Percentiles rank a stretch among this genome's conserved stretches.
Evolutionary conservation across 75 land plant genomes (phyloP).

Genomic region (Adiantum capillusveneris): DNA sequence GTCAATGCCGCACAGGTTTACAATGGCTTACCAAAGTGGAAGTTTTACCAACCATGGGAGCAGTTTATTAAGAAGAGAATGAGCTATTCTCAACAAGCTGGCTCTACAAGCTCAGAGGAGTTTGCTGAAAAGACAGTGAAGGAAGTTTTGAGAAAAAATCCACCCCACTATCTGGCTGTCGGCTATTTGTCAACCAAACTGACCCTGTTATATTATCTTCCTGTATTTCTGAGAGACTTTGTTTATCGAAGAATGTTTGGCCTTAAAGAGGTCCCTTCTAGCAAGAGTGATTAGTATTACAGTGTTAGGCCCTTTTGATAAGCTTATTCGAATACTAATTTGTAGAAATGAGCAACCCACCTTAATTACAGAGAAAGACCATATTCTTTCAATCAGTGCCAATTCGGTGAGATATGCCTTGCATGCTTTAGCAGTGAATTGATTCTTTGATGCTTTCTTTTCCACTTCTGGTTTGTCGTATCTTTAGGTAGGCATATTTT

Average conservation of each 20-base stretch:
- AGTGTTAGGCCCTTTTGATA: too few species aligned
- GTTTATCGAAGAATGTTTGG: constrained; percentile 17
- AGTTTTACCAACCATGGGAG: constrained; percentile 66
- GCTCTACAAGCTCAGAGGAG: constrained; percentile 59
- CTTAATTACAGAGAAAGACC: too few species aligned
- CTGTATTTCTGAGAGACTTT: constrained; percentile 51
- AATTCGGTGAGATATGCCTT: too few species aligned
- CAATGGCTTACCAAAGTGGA: constrained; percentile 49
- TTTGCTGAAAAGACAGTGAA: constrained; percentile 73
- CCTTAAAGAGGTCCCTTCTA: background rate
- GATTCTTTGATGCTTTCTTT: too few species aligned
- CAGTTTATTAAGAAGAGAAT: constrained; percentile 38
- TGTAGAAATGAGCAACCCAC: too few species aligned
- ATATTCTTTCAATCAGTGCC: too few species aligned
- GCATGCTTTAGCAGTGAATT: too few species aligned
- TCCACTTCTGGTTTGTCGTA: too few species aligned
- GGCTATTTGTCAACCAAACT: constrained; percentile 45
- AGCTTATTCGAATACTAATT: too few species aligned
- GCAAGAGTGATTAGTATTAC: too few species aligned
- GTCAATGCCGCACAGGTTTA: constrained; percentile 32
- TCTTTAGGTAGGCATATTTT: too few species aligned
- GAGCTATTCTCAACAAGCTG: constrained; percentile 44
- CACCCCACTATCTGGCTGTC: constrained; percentile 59
- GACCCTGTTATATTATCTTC: constrained; percentile 51
- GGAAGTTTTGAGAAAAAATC: constrained; percentile 44